phyloP scores from a whole-genome alignment of 345 rosid genomes.

The Anacardium occidentale region DNA sequence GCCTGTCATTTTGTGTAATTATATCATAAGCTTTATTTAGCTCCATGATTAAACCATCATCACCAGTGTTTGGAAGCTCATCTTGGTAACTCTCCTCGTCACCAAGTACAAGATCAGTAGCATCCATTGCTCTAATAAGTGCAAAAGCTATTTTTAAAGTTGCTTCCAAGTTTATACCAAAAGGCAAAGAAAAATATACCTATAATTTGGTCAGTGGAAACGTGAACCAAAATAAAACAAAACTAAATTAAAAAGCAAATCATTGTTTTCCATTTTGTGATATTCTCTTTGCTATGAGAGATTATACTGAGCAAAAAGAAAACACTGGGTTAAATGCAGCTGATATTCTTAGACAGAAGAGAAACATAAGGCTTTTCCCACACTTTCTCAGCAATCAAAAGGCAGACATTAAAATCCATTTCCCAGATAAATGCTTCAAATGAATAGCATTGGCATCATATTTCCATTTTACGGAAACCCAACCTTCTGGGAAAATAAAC shows the following conservation, averaged over 20 bases:
- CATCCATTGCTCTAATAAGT: constrained; percentile 12
- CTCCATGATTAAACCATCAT: background rate
- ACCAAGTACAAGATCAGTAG: background rate
- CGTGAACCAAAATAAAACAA: no score
- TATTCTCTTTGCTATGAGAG: background rate
- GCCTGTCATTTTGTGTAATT: background rate
- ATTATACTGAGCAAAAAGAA: background rate
- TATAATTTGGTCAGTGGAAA: background rate
- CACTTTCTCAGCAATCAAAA: background rate
- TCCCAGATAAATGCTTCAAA: background rate
- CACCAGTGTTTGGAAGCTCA: background rate
- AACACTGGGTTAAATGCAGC: background rate
- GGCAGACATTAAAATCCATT: background rate
- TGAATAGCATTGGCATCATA: background rate
- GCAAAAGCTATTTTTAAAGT: background rate
- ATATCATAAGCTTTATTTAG: background rate
- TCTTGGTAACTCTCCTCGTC: background rate
- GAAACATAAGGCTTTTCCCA: constrained; percentile 6
- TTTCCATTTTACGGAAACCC: background rate
- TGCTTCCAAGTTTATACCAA: background rate
- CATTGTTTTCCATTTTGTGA: background rate
- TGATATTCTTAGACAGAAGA: background rate
- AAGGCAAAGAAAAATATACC: background rate
- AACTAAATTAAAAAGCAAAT: background rate
- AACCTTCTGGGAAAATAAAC: background rate